Base-by-base conservation (phyloP, 345 rosid species). In the Triadica sebifera region DNA sequence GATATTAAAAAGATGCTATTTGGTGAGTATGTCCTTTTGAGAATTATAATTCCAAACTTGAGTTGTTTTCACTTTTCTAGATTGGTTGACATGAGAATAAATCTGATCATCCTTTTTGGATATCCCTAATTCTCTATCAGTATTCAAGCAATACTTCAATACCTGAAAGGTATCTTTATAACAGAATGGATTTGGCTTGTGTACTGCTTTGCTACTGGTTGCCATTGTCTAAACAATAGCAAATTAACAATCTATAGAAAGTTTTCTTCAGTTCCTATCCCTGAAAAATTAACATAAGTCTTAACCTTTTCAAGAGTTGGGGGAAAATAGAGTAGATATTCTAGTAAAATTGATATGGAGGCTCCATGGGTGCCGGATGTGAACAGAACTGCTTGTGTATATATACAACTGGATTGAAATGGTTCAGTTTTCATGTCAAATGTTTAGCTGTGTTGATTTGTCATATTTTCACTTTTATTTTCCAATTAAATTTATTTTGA, bases 1-100 rank as follows among this genome's bases (percentile, higher is more conserved):
- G 86, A 89, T 78, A 86, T 96, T 15, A 85, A 89, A 82, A 93
- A 91, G 73, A 85, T 91, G 81, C 93, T 96, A 60, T 89, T 93
- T 37, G 86, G 99, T 96, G 70, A 87, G 97, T 74, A 64, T 29
- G 34, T 51, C 58, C 29, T 66, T 29, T 37, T 37, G 25, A n/a
- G 19, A 11, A n/a, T 52, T 72, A 37, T 22, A 13, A 13, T 41
- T 43, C 34, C 20, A 15, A 20, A 74, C 59, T 22, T 50, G 29
- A 11, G 68, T 12, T 46, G 53, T 22, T 60, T 59, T 67, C 9
- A 60, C 58, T 47, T 6, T 34, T 55, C 64, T 61, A 11, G 8
- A 65, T 19, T 52, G 47, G 47, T 72, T 57, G 39, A 62, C 10
- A 10, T 34, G 45, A 62, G 62, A 58, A 58, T 24, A 24, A 8